Percentiles rank a stretch among this genome's conserved stretches.
Conservation (phyloP, 2,329 filamentous ascomycete genomes). For the Sclerotinia borealis region DNA sequence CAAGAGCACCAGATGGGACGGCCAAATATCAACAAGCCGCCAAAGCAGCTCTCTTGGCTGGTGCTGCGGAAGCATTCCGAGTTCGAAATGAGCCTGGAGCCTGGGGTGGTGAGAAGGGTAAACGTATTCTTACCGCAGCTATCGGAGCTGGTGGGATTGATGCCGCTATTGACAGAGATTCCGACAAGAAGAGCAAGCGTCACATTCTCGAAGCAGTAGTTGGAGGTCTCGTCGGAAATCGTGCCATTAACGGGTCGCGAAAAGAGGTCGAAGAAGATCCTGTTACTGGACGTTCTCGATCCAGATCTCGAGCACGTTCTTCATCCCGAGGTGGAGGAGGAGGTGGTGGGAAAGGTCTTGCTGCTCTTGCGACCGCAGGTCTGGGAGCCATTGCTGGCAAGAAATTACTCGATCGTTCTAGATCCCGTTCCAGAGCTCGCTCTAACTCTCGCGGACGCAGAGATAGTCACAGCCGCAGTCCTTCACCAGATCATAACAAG, state of each 20-base stretch:
- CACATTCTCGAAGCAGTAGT: conserved; percentile 82
- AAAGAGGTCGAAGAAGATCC: conserved; percentile 47
- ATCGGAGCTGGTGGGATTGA: conserved; percentile 82
- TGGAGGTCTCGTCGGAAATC: conserved; percentile 80
- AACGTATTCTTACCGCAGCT: conserved; percentile 84
- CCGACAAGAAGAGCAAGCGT: conserved; percentile 69
- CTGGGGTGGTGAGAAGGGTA: conserved; percentile 88
- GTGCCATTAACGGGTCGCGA: conserved; percentile 73
- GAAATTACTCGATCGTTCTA: conserved; percentile 51
- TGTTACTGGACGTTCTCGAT: conserved; percentile 56
- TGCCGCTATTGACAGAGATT: conserved; percentile 60
- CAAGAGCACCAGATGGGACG: conserved; percentile 43
- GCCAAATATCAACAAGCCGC: conserved; percentile 76
- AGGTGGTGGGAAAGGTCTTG: conserved; percentile 47
- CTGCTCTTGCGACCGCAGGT: conserved; percentile 57
- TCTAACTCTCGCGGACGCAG: conserved; percentile 23
- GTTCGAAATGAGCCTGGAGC: conserved; percentile 81
- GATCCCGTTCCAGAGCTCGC: conserved; percentile 40
- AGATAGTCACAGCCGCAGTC: conserved; percentile 30
- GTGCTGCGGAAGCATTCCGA: conserved; percentile 86
- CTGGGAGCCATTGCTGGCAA: conserved; percentile 56
- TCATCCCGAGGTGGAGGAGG: conserved; percentile 39
- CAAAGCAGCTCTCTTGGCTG: conserved; percentile 83
- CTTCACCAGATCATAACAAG: conserved; percentile 33
- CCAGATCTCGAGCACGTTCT: conserved; percentile 61